Base-by-base conservation (phyloP, 352 stramenopile species). In the Pythium graminicola region DNA sequence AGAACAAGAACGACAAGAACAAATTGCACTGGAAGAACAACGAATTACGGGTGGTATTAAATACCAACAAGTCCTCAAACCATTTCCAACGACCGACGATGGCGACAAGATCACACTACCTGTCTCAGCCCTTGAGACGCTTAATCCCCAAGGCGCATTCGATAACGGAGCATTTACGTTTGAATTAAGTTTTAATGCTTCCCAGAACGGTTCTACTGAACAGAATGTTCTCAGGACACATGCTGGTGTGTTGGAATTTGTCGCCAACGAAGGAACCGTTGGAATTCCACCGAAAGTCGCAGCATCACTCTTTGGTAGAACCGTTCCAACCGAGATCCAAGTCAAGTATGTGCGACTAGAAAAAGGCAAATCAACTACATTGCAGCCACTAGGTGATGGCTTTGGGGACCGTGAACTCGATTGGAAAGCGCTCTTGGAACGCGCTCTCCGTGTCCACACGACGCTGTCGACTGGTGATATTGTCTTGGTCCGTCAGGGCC, bases 81-180 rank as follows among this genome's bases (percentile, higher is more conserved):
- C 76, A 0, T 60, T 84, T 19, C 69, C 76, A 7, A 84, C 75
- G 2, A 40, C 45, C 2, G 60, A 36, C 22, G 81, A 89, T 46
- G 78, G 78, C 36, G 81, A 92, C 65, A 86, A 89, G 67, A 85
- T 92, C 44, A 76, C 69, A 26, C 62, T 95, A 32, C 80, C 84
- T 0, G 73, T 85, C 19, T 88, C 75, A 28, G 76, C 79, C 47
- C 70, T 95, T 29, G 74, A 89, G 52, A 57, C 78, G 45, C 70
- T 95, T 14, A 86, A 91, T 58, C 72, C 78, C 7, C 78, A 89
- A 65, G 70, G 85, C 55, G 80, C 80, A 17, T 70, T 88, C 38
- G 79, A 92, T 54, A 54, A 83, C 1, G 74, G 80, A 44, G 82
- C 86, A 22, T 85, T 95, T 41, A 91, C 76, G 13, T 93, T 95